Conservation (phyloP, 345 rosid species). For the Nephelium lappaceum region DNA sequence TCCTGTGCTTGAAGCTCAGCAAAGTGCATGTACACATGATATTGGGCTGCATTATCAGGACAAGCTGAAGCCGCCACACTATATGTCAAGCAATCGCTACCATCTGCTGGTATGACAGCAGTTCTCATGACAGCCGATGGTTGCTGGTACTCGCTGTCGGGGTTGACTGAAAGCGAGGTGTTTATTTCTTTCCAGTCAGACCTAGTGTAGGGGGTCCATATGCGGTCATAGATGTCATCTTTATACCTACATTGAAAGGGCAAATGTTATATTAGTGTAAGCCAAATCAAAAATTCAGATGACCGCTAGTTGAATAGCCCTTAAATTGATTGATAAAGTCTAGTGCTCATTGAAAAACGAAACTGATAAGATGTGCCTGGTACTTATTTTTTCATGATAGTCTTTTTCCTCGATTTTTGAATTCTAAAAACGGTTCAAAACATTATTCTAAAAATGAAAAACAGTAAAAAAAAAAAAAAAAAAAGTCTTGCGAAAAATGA, state of each 20-base stretch:
- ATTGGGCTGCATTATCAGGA: neutral
- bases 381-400: too few relatives aligned
- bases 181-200: neutral
- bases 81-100: constrained; percentile 10
- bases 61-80: neutral
- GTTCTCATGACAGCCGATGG: constrained; percentile 35
- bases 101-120: constrained; percentile 17
- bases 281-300: too few relatives aligned
- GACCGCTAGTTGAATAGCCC: too few relatives aligned
- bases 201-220: neutral
- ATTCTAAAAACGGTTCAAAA: too few relatives aligned
- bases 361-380: too few relatives aligned
- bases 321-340: too few relatives aligned
- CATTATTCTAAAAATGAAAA: too few relatives aligned
- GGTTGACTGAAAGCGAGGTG: neutral
- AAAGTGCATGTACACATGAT: constrained; percentile 28
- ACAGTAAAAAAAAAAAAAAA: too few relatives aligned
- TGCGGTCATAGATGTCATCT: constrained; percentile 13
- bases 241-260: neutral
- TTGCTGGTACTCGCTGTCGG: constrained; percentile 17
- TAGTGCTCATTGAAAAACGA: too few relatives aligned
- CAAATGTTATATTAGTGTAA: neutral
- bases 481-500: too few relatives aligned
- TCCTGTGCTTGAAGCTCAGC: constrained; percentile 25
- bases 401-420: too few relatives aligned